phyloP scores from a whole-genome alignment of 352 stramenopile species.

The Phytopythium montanum region DNA sequence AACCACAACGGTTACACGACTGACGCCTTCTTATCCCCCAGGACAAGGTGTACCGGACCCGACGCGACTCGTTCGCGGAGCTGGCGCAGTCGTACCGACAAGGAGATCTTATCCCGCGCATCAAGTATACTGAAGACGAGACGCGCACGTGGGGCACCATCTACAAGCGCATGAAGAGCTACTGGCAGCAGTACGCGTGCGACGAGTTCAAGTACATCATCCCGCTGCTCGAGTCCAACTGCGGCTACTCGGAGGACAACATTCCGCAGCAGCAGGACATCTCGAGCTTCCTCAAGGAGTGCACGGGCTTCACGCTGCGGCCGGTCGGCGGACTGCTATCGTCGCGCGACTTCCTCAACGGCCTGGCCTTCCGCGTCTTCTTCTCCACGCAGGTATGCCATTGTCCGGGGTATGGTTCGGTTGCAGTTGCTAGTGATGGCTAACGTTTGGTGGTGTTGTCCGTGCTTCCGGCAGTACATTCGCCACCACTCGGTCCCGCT shows the following conservation, averaged over 20 bases:
- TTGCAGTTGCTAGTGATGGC: neutral
- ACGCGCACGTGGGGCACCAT: constrained; percentile 89
- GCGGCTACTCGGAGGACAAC: constrained; percentile 90
- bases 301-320: constrained; percentile 90
- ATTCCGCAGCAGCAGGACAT: constrained; percentile 96
- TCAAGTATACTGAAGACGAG: constrained; percentile 95
- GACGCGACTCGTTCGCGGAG: constrained; percentile 86
- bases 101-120: constrained; percentile 88
- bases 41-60: constrained; percentile 89
- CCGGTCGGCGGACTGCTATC: constrained; percentile 95
- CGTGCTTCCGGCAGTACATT: constrained; percentile 78
- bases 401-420: neutral
- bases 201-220: constrained; percentile 97
- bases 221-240: constrained; percentile 92
- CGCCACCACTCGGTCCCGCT: constrained; percentile 93
- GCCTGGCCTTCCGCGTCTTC: constrained; percentile 97
- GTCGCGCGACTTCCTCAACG: constrained; percentile 97
- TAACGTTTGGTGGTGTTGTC: neutral
- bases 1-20: neutral
- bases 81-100: constrained; percentile 89
- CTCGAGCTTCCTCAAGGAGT: constrained; percentile 92
- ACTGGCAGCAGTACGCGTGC: constrained; percentile 94
- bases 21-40: constrained; percentile 6
- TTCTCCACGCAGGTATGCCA: constrained; percentile 91
- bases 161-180: constrained; percentile 92